Percentiles rank a stretch among this genome's conserved stretches.
These are phyloP conservation scores for Pilatotrama ljubarskyi DNA, from an alignment of 768 basidiomycete genomes.

Conservation along the genomic window DNA sequence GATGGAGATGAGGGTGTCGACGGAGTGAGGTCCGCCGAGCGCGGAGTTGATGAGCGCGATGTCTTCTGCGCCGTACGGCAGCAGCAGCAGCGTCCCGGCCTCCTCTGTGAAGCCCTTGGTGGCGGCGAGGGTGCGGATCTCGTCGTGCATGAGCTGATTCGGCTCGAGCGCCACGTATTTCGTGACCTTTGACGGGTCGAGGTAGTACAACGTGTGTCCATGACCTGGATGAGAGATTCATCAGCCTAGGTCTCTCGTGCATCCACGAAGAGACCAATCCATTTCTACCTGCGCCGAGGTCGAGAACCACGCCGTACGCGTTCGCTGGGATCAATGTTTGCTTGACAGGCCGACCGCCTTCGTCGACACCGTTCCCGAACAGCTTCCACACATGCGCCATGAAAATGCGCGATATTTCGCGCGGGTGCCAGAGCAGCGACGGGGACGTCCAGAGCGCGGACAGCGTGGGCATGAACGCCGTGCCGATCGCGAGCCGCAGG, in stretches of 20 bases:
- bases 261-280: neutral
- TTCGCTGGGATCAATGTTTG: conserved; percentile 49
- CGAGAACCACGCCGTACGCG: conserved; percentile 62
- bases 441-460: conserved; percentile 42
- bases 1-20: conserved; percentile 66
- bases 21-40: conserved; percentile 37
- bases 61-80: conserved; percentile 67
- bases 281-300: conserved; percentile 61
- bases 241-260: neutral
- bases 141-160: conserved; percentile 60
- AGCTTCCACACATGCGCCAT: conserved; percentile 58
- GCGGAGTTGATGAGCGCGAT: conserved; percentile 45
- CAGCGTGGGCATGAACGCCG: conserved; percentile 49
- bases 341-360: conserved; percentile 43
- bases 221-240: conserved; percentile 41
- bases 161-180: conserved; percentile 76
- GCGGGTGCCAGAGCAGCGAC: conserved; percentile 45
- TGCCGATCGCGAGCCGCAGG: conserved; percentile 39
- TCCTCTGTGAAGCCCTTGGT: conserved; percentile 53
- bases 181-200: conserved; percentile 53
- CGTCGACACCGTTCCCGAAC: conserved; percentile 52
- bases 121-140: conserved; percentile 50
- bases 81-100: conserved; percentile 54
- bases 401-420: conserved; percentile 50
- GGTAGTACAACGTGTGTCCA: conserved; percentile 64